Conservation (phyloP, 2,329 filamentous ascomycete genomes). For the Ceratocystis cacaofunesta region DNA sequence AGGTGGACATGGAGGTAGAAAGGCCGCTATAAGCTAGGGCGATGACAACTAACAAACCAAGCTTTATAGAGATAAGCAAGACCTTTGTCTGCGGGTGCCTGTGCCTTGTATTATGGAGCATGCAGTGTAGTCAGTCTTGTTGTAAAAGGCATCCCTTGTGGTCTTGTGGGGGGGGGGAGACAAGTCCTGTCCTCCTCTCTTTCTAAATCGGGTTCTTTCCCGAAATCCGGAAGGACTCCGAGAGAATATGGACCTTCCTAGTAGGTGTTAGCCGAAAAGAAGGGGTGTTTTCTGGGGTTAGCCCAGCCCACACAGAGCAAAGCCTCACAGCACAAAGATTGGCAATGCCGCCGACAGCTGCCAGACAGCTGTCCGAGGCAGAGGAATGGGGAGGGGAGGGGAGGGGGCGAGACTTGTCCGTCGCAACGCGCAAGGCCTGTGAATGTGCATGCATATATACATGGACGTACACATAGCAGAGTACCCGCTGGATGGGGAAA, state of each 20-base stretch:
- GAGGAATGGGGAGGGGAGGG: background rate
- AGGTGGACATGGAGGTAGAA: background rate
- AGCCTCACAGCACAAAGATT: background rate
- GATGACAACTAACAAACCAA: too few relatives aligned
- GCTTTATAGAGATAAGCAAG: background rate
- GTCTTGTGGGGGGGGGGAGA: too few relatives aligned
- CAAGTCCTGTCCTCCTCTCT: background rate
- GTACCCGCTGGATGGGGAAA: too few relatives aligned
- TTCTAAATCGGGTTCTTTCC: background rate
- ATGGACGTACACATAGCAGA: background rate
- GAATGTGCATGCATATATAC: background rate
- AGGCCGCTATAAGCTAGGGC: too few relatives aligned
- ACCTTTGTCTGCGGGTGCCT: background rate
- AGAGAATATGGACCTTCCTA: background rate
- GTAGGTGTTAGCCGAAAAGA: background rate
- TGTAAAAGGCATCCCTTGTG: too few relatives aligned
- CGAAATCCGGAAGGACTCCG: background rate
- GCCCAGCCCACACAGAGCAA: background rate
- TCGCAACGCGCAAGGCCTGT: too few relatives aligned
- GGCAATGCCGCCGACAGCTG: background rate
- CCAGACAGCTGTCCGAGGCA: background rate
- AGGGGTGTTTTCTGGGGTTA: background rate
- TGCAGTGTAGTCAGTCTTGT: too few relatives aligned
- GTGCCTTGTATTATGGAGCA: background rate
- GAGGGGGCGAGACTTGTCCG: background rate